Evolutionary conservation across 2,329 filamentous ascomycete genomes (phyloP).

Genomic region (Trichophyton simii): DNA sequence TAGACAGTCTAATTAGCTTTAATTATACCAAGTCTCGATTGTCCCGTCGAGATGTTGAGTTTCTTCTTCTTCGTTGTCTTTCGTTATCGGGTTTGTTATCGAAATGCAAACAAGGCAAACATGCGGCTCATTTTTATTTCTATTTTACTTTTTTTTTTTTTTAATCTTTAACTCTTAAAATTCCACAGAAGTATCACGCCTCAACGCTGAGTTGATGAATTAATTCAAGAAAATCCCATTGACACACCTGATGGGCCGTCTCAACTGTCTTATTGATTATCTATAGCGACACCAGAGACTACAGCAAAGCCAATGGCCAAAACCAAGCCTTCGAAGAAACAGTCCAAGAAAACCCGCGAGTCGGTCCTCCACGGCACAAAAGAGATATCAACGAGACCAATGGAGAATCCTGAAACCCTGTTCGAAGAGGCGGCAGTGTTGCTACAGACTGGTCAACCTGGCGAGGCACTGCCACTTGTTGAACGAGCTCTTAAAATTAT

Average conservation of each 20-base stretch:
- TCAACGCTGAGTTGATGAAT: neutral
- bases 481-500: conserved; percentile 38
- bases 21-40: neutral
- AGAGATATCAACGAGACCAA: conserved; percentile 28
- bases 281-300: neutral
- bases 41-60: neutral
- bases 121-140: neutral
- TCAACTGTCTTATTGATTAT: neutral
- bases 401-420: conserved; percentile 42
- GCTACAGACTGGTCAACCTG: conserved; percentile 46
- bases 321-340: conserved; percentile 38
- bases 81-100: neutral
- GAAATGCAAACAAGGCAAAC: conserved; percentile 3
- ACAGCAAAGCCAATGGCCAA: conserved; percentile 36
- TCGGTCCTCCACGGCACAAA: conserved; percentile 32
- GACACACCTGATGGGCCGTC: neutral
- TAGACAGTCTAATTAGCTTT: neutral
- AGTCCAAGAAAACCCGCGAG: conserved; percentile 31
- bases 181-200: neutral
- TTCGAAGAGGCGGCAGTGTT: conserved; percentile 45
- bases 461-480: conserved; percentile 44
- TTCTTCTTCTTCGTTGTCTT: neutral
- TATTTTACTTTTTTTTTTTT: neutral
- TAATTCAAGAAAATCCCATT: neutral
- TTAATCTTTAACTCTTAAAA: neutral